phyloP scores from a whole-genome alignment of 140 eudicot genomes.

The Erigeron philadelphicus region DNA sequence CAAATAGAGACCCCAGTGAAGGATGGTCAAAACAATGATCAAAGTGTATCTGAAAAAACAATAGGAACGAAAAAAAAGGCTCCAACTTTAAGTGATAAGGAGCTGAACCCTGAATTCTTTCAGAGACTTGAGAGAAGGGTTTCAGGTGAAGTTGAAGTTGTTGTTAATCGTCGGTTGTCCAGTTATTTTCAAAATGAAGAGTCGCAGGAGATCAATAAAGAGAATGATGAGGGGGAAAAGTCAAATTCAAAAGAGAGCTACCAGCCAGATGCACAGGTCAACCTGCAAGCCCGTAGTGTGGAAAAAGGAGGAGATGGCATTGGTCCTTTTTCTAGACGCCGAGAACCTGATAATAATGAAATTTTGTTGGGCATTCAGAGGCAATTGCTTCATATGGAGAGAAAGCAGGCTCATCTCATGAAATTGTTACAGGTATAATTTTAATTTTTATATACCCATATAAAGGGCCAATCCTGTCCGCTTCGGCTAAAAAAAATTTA shows the following conservation, averaged over 20 bases:
- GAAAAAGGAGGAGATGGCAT: slow-evolving; percentile 32
- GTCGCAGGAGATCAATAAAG: slow-evolving; percentile 26
- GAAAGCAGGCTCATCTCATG: slow-evolving; percentile 81
- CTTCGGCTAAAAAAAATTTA: too few species aligned
- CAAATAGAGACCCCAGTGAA: slow-evolving; percentile 32
- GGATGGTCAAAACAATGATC: slow-evolving; percentile 44
- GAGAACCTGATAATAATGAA: slow-evolving; percentile 44
- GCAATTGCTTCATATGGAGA: slow-evolving; percentile 71
- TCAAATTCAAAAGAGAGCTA: slow-evolving; percentile 33
- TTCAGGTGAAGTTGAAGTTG: slow-evolving; percentile 80
- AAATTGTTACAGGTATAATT: slow-evolving; percentile 52
- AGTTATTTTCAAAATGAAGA: slow-evolving; percentile 41
- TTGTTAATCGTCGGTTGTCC: slow-evolving; percentile 55
- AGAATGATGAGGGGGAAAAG: slow-evolving; percentile 25
- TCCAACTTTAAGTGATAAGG: slow-evolving; percentile 68
- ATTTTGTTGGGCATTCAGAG: slow-evolving; percentile 85
- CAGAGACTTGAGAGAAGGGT: slow-evolving; percentile 68
- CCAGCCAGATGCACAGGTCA: slow-evolving; percentile 24
- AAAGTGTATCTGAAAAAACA: slow-evolving; percentile 49
- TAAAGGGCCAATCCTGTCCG: too few species aligned
- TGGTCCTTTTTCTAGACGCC: slow-evolving; percentile 31
- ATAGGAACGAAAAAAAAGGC: slow-evolving; percentile 62
- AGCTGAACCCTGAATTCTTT: slow-evolving; percentile 79
- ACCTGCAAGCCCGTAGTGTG: slow-evolving; percentile 24
- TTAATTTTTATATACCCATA: too few species aligned